These are phyloP conservation scores for Pseudopyrenochaeta lycopersici DNA, from an alignment of 2,329 filamentous ascomycete species.

Conservation along the genomic window DNA sequence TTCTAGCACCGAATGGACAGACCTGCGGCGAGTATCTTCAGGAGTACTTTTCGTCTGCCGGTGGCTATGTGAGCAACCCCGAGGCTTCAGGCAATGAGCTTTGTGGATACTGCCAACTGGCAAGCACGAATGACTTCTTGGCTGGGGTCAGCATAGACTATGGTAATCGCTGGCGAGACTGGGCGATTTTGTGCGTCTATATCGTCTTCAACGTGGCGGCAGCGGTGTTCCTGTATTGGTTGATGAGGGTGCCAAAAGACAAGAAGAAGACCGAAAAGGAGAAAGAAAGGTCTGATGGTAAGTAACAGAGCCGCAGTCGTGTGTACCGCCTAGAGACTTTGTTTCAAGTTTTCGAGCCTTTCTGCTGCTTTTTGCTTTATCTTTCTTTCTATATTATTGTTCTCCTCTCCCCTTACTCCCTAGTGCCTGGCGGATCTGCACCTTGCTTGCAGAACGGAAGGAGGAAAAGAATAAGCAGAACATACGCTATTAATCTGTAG, in stretches of 20 bases:
- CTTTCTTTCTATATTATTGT: too few species aligned
- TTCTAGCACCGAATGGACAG: conserved; percentile 48
- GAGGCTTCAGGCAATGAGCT: conserved; percentile 40
- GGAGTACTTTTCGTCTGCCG: conserved; percentile 47
- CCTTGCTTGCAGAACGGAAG: too few species aligned
- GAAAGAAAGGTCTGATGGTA: too few species aligned
- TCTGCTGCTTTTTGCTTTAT: too few species aligned
- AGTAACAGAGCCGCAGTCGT: too few species aligned
- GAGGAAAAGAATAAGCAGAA: too few species aligned
- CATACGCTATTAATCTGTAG: too few species aligned
- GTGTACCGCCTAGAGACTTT: too few species aligned
- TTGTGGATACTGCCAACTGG: conserved; percentile 61
- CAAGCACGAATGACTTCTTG: conserved; percentile 60
- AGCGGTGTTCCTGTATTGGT: conserved; percentile 62
- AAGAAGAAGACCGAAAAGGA: too few species aligned
- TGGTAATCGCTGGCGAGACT: conserved; percentile 67
- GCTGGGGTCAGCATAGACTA: conserved; percentile 51
- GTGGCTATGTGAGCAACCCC: conserved; percentile 56
- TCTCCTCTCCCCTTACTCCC: too few species aligned
- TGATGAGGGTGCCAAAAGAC: conserved; percentile 59
- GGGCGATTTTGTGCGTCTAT: conserved; percentile 61
- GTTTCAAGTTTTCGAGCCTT: too few species aligned
- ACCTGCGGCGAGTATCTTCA: conserved; percentile 57
- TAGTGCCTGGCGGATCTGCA: too few species aligned
- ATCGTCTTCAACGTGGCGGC: conserved; percentile 60